Evolutionary conservation across 164 flowering plant species (phyloP).

Genomic region (Vitis vinifera): ASM3070453v1 NC_081816.1:24528001-24528500

Average conservation of each 20-base stretch:
- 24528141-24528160: neutral
- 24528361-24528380: conserved; percentile 54
- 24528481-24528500: conserved; percentile 65
- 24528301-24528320: conserved; percentile 29
- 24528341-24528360: conserved; percentile 72
- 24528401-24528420: conserved; percentile 41
- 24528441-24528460: conserved; percentile 68
- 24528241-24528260: conserved; percentile 52
- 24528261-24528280: conserved; percentile 43
- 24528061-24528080: conserved; percentile 55
- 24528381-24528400: conserved; percentile 58
- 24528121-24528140: neutral
- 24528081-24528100: conserved; percentile 81
- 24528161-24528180: neutral
- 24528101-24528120: conserved; percentile 68
- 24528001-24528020: conserved; percentile 77
- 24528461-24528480: conserved; percentile 62
- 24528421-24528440: conserved; percentile 53
- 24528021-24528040: conserved; percentile 51
- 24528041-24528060: conserved; percentile 52
- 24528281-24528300: conserved; percentile 25
- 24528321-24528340: conserved; percentile 90
- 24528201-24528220: neutral
- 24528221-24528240: neutral
- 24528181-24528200: neutral